Conservation (phyloP, 495 filamentous ascomycete species). For the Viridothelium virens region DNA sequence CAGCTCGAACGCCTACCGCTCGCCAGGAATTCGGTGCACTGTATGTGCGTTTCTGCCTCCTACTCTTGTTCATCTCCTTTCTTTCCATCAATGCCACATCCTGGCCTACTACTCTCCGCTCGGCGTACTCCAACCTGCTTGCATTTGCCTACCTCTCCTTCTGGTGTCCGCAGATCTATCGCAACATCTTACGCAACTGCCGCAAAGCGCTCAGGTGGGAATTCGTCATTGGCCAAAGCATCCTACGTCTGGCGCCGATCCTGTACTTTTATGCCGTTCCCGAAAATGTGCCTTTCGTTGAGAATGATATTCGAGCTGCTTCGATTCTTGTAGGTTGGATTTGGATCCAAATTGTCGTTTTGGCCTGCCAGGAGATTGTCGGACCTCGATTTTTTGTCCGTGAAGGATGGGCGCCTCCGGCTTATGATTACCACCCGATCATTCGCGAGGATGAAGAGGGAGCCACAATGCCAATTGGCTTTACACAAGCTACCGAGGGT, state of each 20-base stretch:
- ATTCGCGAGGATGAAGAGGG: conserved; percentile 80
- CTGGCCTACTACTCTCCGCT: conserved; percentile 62
- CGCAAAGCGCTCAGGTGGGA: conserved; percentile 80
- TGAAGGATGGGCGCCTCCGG: conserved; percentile 63
- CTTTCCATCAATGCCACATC: conserved; percentile 65
- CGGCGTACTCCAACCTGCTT: conserved; percentile 60
- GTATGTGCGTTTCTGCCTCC: conserved; percentile 68
- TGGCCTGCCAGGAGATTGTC: conserved; percentile 74
- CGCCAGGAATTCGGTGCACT: conserved; percentile 61
- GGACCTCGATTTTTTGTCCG: conserved; percentile 74
- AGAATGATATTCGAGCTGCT: conserved; percentile 57
- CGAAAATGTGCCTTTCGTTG: conserved; percentile 74
- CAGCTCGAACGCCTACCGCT: conserved; percentile 30
- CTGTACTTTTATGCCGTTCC: conserved; percentile 67
- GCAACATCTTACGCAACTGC: conserved; percentile 85
- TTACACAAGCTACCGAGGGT: conserved; percentile 31
- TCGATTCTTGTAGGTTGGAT: conserved; percentile 65
- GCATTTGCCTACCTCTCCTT: conserved; percentile 73
- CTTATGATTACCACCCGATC: conserved; percentile 92
- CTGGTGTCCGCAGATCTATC: conserved; percentile 84
- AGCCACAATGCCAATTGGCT: conserved; percentile 61
- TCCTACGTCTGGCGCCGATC: conserved; percentile 67
- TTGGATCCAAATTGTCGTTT: conserved; percentile 79
- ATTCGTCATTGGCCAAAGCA: conserved; percentile 76
- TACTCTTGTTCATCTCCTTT: conserved; percentile 62